Evolutionary conservation across 2,329 filamentous ascomycete genomes (phyloP).

Genomic region (Colletotrichum plurivorum): DNA sequence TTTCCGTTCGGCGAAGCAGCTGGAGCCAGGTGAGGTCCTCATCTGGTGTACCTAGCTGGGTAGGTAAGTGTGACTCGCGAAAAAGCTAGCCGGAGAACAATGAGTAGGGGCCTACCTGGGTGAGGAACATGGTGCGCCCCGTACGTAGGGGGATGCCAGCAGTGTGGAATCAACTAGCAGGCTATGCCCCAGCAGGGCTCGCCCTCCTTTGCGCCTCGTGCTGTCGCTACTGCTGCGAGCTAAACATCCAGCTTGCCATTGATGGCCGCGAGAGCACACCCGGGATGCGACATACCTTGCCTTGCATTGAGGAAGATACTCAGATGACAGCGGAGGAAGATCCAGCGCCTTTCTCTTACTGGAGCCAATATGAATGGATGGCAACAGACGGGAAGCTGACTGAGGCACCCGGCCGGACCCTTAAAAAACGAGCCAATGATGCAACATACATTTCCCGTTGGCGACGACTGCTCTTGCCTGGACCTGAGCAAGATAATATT

Average conservation of each 20-base stretch:
- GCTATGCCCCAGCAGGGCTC: constrained; percentile 20
- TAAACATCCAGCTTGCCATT: neutral
- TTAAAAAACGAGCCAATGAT: neutral
- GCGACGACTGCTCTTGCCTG: too few relatives aligned
- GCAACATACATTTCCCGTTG: too few relatives aligned
- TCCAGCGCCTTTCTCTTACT: neutral
- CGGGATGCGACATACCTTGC: neutral
- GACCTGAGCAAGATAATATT: too few relatives aligned
- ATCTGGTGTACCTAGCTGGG: too few relatives aligned
- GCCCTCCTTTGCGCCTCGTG: constrained; percentile 4
- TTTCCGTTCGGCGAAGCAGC: too few relatives aligned
- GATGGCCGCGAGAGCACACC: too few relatives aligned
- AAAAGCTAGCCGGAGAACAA: neutral
- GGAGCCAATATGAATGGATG: too few relatives aligned
- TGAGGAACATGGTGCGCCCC: neutral
- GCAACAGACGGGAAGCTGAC: too few relatives aligned
- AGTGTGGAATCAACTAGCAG: constrained; percentile 11
- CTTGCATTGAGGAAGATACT: neutral
- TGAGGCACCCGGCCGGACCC: constrained; percentile 14
- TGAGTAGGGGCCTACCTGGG: neutral
- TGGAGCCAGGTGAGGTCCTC: too few relatives aligned
- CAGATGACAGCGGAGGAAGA: neutral
- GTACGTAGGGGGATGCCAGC: constrained; percentile 31
- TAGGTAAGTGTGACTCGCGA: neutral
- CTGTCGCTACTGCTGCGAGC: constrained; percentile 8